A percentile compares a stretch with the other conserved stretches of the same genome.
Evolutionary conservation across 2,329 filamentous ascomycete genomes (phyloP).

Genomic region (Diplodia sapinea): DNA sequence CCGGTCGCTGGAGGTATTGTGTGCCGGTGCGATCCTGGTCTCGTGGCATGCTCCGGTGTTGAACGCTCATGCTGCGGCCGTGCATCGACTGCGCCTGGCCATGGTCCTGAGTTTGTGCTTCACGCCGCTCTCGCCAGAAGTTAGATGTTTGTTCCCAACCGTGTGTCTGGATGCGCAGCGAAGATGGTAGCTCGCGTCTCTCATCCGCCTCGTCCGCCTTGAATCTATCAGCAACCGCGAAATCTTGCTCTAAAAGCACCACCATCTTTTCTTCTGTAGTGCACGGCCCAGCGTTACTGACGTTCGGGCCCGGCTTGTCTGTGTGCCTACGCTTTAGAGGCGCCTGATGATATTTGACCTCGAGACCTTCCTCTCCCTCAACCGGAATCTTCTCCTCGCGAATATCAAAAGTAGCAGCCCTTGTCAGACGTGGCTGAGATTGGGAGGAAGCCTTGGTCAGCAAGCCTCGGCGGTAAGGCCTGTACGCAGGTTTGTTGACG

Average conservation of each 20-base stretch:
- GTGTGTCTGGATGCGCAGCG: constrained; percentile 4
- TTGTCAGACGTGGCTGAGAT: not conserved
- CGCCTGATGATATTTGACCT: not conserved
- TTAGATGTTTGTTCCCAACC: constrained; percentile 19
- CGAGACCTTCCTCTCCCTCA: not conserved
- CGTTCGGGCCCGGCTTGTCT: not conserved
- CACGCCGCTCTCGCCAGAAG: constrained; percentile 19
- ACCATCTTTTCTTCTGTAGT: constrained; percentile 13
- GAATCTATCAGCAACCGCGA: not conserved
- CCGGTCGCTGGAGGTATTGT: not conserved
- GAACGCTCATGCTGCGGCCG: constrained; percentile 14
- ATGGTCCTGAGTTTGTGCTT: not conserved
- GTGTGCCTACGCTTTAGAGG: not conserved
- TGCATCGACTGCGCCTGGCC: not conserved
- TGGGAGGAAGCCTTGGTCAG: constrained; percentile 10
- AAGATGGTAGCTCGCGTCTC: not conserved
- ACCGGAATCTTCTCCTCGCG: constrained; percentile 26
- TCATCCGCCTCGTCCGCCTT: not conserved
- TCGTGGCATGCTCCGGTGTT: not conserved
- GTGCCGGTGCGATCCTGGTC: not conserved
- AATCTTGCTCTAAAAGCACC: constrained; percentile 9
- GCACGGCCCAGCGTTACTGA: not conserved
- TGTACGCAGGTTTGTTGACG: not conserved
- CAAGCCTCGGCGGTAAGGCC: constrained; percentile 15
- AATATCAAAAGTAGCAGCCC: constrained; percentile 6